Evolutionary conservation across 2,329 filamentous ascomycete species (phyloP).

Genomic region (Lasiodiplodia hormozganensis): DNA sequence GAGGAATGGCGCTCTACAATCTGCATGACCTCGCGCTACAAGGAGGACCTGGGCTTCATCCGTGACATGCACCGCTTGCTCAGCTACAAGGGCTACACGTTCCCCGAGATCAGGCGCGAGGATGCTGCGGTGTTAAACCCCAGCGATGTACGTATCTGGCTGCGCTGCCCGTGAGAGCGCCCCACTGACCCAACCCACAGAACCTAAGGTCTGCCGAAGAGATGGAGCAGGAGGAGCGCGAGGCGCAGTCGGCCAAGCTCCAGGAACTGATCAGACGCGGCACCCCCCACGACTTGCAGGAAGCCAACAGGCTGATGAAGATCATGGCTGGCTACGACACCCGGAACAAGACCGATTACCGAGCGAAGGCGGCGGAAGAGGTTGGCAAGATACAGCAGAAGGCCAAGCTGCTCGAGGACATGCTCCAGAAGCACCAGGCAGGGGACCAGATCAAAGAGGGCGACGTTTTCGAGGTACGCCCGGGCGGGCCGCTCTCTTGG

Average conservation of each 20-base stretch:
- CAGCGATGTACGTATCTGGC: slow-evolving; percentile 76
- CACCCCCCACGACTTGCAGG: slow-evolving; percentile 89
- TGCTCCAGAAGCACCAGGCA: slow-evolving; percentile 80
- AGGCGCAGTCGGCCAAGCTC: slow-evolving; percentile 96
- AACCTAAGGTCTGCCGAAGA: slow-evolving; percentile 96
- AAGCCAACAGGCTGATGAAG: slow-evolving; percentile 98
- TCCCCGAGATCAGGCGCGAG: slow-evolving; percentile 89
- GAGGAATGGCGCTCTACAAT: slow-evolving; percentile 99
- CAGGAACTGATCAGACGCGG: slow-evolving; percentile 95
- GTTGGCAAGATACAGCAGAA: slow-evolving; percentile 96
- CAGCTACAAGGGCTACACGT: slow-evolving; percentile 96
- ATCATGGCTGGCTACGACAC: slow-evolving; percentile 98
- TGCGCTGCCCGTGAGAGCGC: not conserved
- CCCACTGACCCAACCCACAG: slow-evolving; percentile 55
- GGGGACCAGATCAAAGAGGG: slow-evolving; percentile 79
- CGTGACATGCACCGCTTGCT: slow-evolving; percentile 96
- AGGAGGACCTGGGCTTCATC: slow-evolving; percentile 95
- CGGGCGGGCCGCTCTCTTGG: slow-evolving; percentile 34
- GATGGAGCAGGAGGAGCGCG: slow-evolving; percentile 96
- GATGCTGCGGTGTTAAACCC: slow-evolving; percentile 97
- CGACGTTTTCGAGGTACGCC: slow-evolving; percentile 69
- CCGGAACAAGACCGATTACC: slow-evolving; percentile 93
- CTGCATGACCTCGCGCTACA: slow-evolving; percentile 97
- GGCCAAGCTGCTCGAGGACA: slow-evolving; percentile 88
- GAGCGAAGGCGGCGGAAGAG: slow-evolving; percentile 95